Evolutionary conservation across 2,329 filamentous ascomycete species (phyloP), one percentile per base, ranked within the genome.

Genomic region (Trichoderma oligosporum): DNA sequence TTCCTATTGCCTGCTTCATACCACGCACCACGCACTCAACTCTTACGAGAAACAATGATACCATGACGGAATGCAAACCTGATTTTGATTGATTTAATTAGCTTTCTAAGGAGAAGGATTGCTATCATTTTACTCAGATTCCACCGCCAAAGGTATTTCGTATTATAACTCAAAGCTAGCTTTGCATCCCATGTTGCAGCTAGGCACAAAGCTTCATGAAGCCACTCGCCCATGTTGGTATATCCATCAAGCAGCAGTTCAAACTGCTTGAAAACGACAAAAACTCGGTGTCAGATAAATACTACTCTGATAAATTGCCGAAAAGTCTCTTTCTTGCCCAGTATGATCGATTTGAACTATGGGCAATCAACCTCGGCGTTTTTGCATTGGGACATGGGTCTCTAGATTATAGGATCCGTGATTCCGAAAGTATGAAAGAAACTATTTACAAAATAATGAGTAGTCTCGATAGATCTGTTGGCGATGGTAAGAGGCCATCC

Each of bases 341-440:
- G 14, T 33, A 33, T 5, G 56, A 57, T 12, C 47, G 56, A 16
- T 57, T 57, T 20, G 47, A 53, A 36, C 56, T 57, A 6, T 57
- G 56, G 56, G 56, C 39, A 11, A 47, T 57, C 14, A 57, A 57
- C n/a, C 56, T 57, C n/a, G 56, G 56, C 4, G 29, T 57, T 4
- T 53, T 54, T 14, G 47, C 38, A 7, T 44, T 27, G 16, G 56
- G 56, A 0, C 56, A 57, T 14, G 44, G 53, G 1, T 49, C 53
- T 3, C 18, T 56, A 20, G 53, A 56, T 25, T 56, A 56, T 18
- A 47, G 53, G n/a, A 57, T 53, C 20, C 48, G 47, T 14, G 55
- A 52, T 57, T 51, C 55, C 2, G 27, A 27, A 33, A 41, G 25
- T 16, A 51, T 56, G 44, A 39, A 25, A 38, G 53, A 56, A 4